Evolutionary conservation across 108 stramenopile species (phyloP), one percentile per base, ranked within the genome.

Genomic region (Cyclotella choctawhatcheeana): DNA sequence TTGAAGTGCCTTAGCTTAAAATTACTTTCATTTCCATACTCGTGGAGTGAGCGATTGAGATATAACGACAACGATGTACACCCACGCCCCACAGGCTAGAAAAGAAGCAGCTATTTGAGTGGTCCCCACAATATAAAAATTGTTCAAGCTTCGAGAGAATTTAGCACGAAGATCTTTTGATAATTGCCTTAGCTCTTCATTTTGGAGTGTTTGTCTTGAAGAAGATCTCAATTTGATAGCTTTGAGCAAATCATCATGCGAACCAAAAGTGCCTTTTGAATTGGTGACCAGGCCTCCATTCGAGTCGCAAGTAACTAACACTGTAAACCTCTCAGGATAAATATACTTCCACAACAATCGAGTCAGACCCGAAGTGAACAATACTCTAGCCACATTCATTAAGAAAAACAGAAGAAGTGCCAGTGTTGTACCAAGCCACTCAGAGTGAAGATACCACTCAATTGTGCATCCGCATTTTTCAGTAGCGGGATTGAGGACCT

Each of bases 361-460:
- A 13, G 81, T 71, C 12, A 82, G 16, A 2, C 81, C 84, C 35
- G 81, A 62, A 33, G 82, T 47, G 18, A 85, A 74, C n/a, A 59
- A 70, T 30, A 75, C 65, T 44, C 84, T 64, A 22, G 77, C 63
- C 31, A 74, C 56, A 69, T 85, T 85, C 76, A 82, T 81, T 34
- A 69, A 64, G 14, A 64, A 22, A 59, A 75, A 85, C 26, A 84
- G 25, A 14, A 82, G 43, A 47, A 82, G 51, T 16, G 82, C 75
- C 52, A 85, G 47, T 43, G 71, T 60, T 17, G 61, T 58, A 60
- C 74, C 65, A 37, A 82, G 66, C 84, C 77, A 79, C 22, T 82
- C 53, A 0, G 81, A 82, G 58, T 85, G 84, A 44, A 78, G 58
- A 14, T 58, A 73, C 84, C 84, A 85, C 58, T 85, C 84, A 24